Evolutionary conservation across 148 eudicot species (phyloP), one percentile per base, ranked within the genome.

Genomic region (Polygonum aviculare): DNA sequence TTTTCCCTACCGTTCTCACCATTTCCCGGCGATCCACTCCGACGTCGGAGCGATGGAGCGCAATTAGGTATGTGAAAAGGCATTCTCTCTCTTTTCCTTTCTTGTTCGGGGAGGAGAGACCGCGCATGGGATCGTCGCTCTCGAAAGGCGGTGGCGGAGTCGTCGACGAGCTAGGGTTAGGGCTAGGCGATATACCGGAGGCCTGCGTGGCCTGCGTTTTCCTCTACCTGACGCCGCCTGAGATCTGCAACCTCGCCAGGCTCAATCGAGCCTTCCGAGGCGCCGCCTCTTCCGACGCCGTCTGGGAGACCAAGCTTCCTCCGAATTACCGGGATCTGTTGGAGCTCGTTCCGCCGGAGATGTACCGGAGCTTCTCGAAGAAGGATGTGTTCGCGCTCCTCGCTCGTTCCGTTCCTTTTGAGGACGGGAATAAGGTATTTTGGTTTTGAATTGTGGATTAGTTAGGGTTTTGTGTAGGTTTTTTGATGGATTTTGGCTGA

Each of bases 171-270:
- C 89, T 89, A 9, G 88, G 97, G 0, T 81, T 89, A 9, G 88
- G 97, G 0, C 80, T 94, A 2, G 98, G 98, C 0, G 98, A 94
- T 76, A 92, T 94, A 80, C 98, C 97, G 50, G 97, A 94, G 80
- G 92, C 90, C 26, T 94, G 98, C 84, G 92, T 94, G 14, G 98
- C 98, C 1, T 81, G 92, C 57, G 98, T 94, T 10, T 90, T 94
- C 77, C 78, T 89, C 22, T 78, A 94, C 80, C 79, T 94, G 6
- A 86, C 92, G 4, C 98, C 98, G 75, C 95, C 96, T 60, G 93
- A 94, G 83, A 94, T 94, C 40, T 94, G 98, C 78, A 94, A 89
- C 70, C 82, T 94, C 48, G 98, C 98, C 0, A 85, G 93, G 12
- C 92, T 94, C 44, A 94, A 94, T 48, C 87, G 93, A 21, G 96